Conservation (phyloP, 1,284 basidiomycete genomes). For the Sanghuangporus sanghuang region DNA sequence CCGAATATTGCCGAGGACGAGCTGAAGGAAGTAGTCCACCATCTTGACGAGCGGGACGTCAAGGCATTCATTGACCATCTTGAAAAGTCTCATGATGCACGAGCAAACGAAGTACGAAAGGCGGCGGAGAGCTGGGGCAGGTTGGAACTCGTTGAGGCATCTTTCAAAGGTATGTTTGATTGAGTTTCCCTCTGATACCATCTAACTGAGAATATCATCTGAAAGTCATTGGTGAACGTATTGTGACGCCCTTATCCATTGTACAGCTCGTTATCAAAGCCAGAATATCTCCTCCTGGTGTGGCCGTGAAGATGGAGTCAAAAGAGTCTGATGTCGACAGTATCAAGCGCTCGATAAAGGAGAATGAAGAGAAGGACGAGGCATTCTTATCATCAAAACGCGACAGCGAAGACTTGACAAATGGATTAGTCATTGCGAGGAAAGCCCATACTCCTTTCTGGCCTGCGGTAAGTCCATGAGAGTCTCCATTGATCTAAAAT, state of each 20-base stretch:
- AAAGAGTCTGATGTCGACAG: conserved; percentile 44
- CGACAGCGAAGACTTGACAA: conserved; percentile 54
- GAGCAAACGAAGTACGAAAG: conserved; percentile 58
- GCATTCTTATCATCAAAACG: conserved; percentile 62
- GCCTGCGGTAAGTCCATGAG: conserved; percentile 63
- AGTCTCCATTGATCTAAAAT: not conserved
- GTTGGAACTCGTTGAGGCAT: conserved; percentile 78
- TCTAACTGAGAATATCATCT: conserved; percentile 5
- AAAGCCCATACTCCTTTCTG: conserved; percentile 89
- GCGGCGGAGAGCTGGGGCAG: conserved; percentile 74
- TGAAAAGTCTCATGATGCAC: conserved; percentile 47
- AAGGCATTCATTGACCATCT: conserved; percentile 45
- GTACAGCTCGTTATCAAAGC: conserved; percentile 86
- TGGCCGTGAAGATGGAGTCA: conserved; percentile 20
- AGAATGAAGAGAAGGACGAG: conserved; percentile 57
- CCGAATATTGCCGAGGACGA: conserved; percentile 62
- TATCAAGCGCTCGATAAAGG: conserved; percentile 41
- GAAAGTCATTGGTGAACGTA: conserved; percentile 84
- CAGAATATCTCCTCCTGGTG: conserved; percentile 51
- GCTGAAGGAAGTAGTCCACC: conserved; percentile 35
- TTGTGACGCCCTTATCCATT: conserved; percentile 86
- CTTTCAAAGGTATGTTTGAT: conserved; percentile 73
- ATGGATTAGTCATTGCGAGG: conserved; percentile 40
- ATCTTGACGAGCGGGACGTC: conserved; percentile 34
- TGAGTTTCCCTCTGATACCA: not conserved